These are phyloP conservation scores for Syncephalastrum contaminatum DNA, from an alignment of 371 early-diverging fungal genomes.

Conservation along the genomic window DNA sequence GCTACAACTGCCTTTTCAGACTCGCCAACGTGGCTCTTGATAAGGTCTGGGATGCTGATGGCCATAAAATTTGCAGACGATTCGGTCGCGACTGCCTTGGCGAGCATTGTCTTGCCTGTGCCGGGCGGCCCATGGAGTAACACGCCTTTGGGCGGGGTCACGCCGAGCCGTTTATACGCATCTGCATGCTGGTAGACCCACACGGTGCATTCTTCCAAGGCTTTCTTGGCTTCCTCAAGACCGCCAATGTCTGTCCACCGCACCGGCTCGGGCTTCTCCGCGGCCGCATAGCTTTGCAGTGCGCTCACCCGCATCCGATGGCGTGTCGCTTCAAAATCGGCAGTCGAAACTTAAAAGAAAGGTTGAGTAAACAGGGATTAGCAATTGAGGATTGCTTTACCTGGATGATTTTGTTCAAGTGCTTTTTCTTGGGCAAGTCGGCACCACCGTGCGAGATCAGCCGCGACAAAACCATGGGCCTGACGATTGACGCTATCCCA, in stretches of 20 bases:
- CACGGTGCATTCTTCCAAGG: conserved; percentile 89
- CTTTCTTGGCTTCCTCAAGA: conserved; percentile 78
- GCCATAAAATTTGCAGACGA: conserved; percentile 92
- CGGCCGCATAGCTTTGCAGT: conserved; percentile 34
- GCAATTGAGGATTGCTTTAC: conserved; percentile 6
- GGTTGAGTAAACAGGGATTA: background rate
- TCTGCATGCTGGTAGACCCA: conserved; percentile 80
- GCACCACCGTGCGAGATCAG: conserved; percentile 57
- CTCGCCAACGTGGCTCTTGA: conserved; percentile 92
- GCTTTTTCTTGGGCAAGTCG: conserved; percentile 37
- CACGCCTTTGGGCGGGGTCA: conserved; percentile 69
- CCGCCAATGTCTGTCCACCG: conserved; percentile 96
- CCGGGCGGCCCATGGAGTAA: conserved; percentile 90
- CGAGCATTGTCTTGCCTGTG: conserved; percentile 89
- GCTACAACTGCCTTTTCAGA: conserved; percentile 89
- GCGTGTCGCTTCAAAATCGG: conserved; percentile 32
- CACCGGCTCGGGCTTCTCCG: conserved; percentile 54
- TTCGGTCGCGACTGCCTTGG: conserved; percentile 91
- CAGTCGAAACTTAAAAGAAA: conserved; percentile 9
- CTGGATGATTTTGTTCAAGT: conserved; percentile 6
- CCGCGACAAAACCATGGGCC: conserved; percentile 60
- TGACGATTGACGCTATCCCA: conserved; percentile 28
- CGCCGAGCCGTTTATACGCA: conserved; percentile 63
- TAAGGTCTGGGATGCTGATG: conserved; percentile 91
- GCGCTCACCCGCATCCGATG: conserved; percentile 34